Conservation (phyloP, 495 filamentous ascomycete species). For the Neurospora intermedia region DNA sequence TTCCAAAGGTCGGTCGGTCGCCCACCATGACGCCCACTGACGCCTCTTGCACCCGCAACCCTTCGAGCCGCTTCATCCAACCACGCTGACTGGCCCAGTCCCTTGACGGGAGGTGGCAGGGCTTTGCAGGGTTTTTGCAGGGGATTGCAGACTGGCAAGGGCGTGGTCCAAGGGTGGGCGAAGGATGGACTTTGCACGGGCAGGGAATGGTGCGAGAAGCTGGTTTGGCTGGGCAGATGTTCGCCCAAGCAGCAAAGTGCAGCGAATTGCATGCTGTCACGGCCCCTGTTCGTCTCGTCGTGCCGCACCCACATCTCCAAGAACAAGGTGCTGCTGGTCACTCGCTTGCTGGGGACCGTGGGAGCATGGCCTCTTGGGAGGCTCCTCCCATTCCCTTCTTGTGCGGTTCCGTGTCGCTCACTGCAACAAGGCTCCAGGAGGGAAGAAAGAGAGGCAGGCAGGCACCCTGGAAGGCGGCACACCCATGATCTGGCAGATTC, state of each 20-base stretch:
- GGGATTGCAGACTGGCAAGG: not conserved
- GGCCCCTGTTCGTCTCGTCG: not conserved
- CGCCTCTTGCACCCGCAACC: not conserved
- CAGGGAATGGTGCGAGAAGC: not conserved
- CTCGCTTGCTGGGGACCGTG: not conserved
- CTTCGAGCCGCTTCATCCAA: not conserved
- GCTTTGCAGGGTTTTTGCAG: not conserved
- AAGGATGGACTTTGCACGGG: not conserved
- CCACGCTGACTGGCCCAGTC: not conserved
- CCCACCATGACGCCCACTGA: not conserved
- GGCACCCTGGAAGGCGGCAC: not conserved
- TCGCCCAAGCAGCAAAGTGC: not conserved
- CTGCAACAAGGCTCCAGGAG: not conserved
- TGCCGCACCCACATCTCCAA: not conserved
- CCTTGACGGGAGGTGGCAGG: not conserved
- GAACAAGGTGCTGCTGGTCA: not conserved
- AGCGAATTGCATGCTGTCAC: not conserved
- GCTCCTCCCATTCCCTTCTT: not conserved
- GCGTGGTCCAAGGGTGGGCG: not conserved
- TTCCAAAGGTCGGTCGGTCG: not conserved
- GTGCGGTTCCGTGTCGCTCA: not conserved
- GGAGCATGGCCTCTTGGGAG: not conserved
- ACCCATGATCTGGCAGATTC: not conserved
- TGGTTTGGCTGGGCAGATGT: not conserved
- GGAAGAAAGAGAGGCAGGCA: not conserved